A percentile compares a stretch with the other conserved stretches of the same genome.
Conservation (phyloP, 179 eudicot genomes). For the Silene vulgaris region DNA sequence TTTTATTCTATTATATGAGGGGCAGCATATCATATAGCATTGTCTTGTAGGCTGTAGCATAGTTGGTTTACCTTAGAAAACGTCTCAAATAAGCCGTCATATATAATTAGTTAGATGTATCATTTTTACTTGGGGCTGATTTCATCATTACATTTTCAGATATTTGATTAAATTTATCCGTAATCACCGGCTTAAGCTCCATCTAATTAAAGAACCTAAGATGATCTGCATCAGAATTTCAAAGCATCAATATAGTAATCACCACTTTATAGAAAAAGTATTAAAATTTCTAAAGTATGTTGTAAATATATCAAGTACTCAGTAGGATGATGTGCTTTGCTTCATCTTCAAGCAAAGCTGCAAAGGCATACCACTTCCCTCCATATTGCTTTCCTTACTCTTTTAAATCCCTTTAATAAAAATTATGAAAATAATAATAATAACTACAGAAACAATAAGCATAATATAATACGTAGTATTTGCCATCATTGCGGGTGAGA, state of each 20-base stretch:
- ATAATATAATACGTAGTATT: not conserved
- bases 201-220: not conserved
- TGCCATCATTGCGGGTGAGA: not conserved
- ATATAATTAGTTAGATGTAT: not conserved
- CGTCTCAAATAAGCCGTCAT: too few species aligned
- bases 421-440: not conserved
- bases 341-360: slow-evolving; percentile 19
- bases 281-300: not conserved
- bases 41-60: not conserved
- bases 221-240: not conserved
- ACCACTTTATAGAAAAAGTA: slow-evolving; percentile 4
- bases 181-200: not conserved
- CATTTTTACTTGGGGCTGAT: not conserved
- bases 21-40: not conserved
- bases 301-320: not conserved
- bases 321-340: slow-evolving; percentile 16
- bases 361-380: slow-evolving; percentile 5
- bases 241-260: not conserved
- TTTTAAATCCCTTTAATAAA: slow-evolving; percentile 6
- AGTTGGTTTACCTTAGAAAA: too few species aligned
- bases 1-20: not conserved
- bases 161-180: not conserved
- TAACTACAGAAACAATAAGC: not conserved
- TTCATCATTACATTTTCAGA: not conserved
- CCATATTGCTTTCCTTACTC: slow-evolving; percentile 4